Base-by-base conservation (phyloP, 805 yeast genomes). In the Zygoascus biomembranicola region DNA sequence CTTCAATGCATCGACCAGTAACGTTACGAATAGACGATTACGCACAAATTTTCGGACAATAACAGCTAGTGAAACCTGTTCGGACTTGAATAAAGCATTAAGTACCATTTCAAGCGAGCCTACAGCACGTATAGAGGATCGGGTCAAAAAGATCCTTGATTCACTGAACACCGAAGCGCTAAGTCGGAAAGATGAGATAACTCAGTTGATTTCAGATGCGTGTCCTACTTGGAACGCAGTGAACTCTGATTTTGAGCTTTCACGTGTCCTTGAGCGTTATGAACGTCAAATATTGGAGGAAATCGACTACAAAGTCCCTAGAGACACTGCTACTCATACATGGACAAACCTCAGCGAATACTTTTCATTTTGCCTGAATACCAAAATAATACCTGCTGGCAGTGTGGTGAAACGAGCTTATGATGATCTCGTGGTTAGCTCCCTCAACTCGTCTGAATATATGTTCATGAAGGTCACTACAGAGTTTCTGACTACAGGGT, bases 151-250 rank as follows among this genome's bases (percentile, higher is more conserved):
- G 4, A 23, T 44, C 8, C 32, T 44, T 13, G 16, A 23, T 9
- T 9, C 14, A 9, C 18, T 46, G 41, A n/a, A 46, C 14, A 13
- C 16, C 16, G 26, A 26, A 31, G 39, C 49, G 2, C 3, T n/a
- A 9, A n/a, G 10, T 9, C 19, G 26, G 16, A n/a, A 46, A 19
- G 41, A 46, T 20, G 19, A 16, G 6, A 32, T 46, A 2, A 26
- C n/a, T 10, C 23, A 46, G 26, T 19, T 46, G 26, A 46, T 46
- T 16, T 14, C 39, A 8, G 23, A 13, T 26, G 32, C 39, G 32
- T 46, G 49, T 32, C 41, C 49, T 16, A 16, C 32, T 5, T 46
- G 49, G 49, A 46, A 32, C 23, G 19, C 49, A 13, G 23, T 32
- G 41, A 46, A 46, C 32, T 3, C 32, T n/a, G 49, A 46, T 18